Base-by-base conservation (phyloP, 345 rosid genomes). In the Dipteronia sinensis region DNA sequence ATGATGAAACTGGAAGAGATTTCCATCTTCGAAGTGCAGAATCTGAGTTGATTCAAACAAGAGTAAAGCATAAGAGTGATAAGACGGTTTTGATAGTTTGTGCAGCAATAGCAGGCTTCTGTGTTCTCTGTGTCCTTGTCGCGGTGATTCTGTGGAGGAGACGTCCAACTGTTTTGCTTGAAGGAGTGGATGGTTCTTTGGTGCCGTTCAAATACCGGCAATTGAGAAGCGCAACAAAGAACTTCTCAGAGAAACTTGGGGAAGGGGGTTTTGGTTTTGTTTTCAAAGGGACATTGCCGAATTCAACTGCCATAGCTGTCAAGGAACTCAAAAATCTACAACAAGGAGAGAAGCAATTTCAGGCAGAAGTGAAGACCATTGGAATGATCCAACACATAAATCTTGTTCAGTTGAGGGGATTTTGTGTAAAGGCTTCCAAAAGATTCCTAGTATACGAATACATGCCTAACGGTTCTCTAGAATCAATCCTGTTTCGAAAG, bases 241-340 rank as follows among this genome's bases (percentile, higher is more conserved):
- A 65, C 34, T 76, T 80, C 69, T 65, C 73, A 0, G 77, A 66
- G 44, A 81, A 76, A 38, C 64, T 77, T 20, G 84, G 81, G 10
- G 78, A 56, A 29, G 84, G 84, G 69, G 84, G 53, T 19, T 81
- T 81, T 42, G 84, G 84, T 68, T 77, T 46, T 68, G 78, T 73
- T 55, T 81, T 58, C 61, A 81, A n/a, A 77, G 84, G 81, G 9
- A 69, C 27, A 31, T 46, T 77, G 38, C 40, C 72, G 2, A 61
- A 77, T 73, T 77, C 81, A 72, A 51, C 44, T 0, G 69, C 42
- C 22, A 65, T 74, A 53, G 76, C 76, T 9, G 76, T 81, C 17
- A 81, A 81, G 81, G 58, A 77, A 62, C 84, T 77, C 31, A 72
- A 63, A 53, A 22, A 78, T 40, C 25, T 68, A 11, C 49, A 46